Evolutionary conservation across 169 alveolate genomes (phyloP).

Genomic region (Perkinsus olseni): DNA sequence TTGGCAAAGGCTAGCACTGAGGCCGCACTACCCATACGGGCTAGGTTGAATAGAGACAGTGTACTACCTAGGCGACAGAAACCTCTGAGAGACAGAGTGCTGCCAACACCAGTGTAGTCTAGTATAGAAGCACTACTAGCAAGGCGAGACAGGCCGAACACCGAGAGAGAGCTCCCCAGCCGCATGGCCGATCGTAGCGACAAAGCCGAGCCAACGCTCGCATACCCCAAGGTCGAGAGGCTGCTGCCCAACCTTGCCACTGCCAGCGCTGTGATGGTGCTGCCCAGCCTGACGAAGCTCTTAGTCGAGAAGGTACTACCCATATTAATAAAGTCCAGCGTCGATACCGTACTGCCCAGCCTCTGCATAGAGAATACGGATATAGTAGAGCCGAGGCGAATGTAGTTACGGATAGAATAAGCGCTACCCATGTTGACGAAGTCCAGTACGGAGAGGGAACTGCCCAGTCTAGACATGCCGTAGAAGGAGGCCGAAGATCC

Average conservation of each 20-base stretch:
- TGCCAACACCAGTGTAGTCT: not conserved
- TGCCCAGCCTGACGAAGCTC: not conserved
- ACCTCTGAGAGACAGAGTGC: not conserved
- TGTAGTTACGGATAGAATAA: not conserved
- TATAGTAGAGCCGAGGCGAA: not conserved
- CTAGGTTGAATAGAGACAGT: slow-evolving; percentile 10
- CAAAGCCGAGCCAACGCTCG: not conserved
- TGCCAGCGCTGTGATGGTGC: not conserved
- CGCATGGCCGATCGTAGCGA: not conserved
- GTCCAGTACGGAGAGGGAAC: slow-evolving; percentile 9
- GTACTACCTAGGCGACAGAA: not conserved
- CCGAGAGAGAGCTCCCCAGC: not conserved
- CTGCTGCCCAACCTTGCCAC: not conserved
- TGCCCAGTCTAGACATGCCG: not conserved
- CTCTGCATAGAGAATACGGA: not conserved
- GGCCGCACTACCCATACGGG: slow-evolving; percentile 13
- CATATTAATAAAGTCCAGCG: not conserved
- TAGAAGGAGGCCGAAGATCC: slow-evolving; percentile 7
- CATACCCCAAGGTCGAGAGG: not conserved
- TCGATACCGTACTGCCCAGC: not conserved
- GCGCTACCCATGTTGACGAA: not conserved
- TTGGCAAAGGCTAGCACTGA: not conserved
- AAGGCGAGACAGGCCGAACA: not conserved
- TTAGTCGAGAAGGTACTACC: not conserved
- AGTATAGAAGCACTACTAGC: not conserved